Evolutionary conservation across 495 filamentous ascomycete species (phyloP).

Genomic region (Podospora conica): DNA sequence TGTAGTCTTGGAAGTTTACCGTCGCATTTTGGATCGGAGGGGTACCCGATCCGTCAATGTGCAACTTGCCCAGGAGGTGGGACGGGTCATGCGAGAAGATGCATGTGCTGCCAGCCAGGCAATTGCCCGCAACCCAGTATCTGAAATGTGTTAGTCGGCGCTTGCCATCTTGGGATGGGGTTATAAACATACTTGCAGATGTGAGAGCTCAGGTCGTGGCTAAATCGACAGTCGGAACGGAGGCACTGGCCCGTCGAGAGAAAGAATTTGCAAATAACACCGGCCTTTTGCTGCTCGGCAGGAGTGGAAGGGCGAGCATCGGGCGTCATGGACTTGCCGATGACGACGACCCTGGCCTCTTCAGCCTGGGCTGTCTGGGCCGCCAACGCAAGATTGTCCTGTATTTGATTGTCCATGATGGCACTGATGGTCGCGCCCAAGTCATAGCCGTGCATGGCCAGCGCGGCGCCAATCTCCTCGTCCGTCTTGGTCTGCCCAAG

Average conservation of each 20-base stretch:
- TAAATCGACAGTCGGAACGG: slow-evolving; percentile 92
- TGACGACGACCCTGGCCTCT: slow-evolving; percentile 56
- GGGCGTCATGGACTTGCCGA: slow-evolving; percentile 86
- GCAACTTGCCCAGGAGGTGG: slow-evolving; percentile 62
- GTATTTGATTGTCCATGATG: slow-evolving; percentile 62
- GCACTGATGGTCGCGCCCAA: slow-evolving; percentile 81
- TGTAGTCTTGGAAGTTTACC: slow-evolving; percentile 81
- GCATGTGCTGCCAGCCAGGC: slow-evolving; percentile 88
- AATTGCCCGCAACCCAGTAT: slow-evolving; percentile 96
- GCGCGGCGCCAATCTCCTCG: slow-evolving; percentile 84
- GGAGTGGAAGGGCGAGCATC: slow-evolving; percentile 66
- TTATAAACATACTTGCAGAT: slow-evolving; percentile 87
- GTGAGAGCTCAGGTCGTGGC: slow-evolving; percentile 89
- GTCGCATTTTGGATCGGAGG: slow-evolving; percentile 54
- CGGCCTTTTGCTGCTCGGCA: slow-evolving; percentile 61
- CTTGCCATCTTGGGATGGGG: background rate
- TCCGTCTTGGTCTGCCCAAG: slow-evolving; percentile 82
- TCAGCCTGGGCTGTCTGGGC: slow-evolving; percentile 38
- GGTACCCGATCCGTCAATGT: slow-evolving; percentile 55
- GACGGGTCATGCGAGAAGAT: slow-evolving; percentile 97
- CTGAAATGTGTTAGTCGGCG: slow-evolving; percentile 41
- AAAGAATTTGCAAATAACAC: slow-evolving; percentile 93
- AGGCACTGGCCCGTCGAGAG: slow-evolving; percentile 88
- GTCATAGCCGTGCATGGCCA: slow-evolving; percentile 88
- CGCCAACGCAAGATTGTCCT: slow-evolving; percentile 36